A percentile compares a stretch with the other conserved stretches of the same genome.
phyloP scores from a whole-genome alignment of 2,329 filamentous ascomycete species.

The Trichoderma sp. region DNA sequence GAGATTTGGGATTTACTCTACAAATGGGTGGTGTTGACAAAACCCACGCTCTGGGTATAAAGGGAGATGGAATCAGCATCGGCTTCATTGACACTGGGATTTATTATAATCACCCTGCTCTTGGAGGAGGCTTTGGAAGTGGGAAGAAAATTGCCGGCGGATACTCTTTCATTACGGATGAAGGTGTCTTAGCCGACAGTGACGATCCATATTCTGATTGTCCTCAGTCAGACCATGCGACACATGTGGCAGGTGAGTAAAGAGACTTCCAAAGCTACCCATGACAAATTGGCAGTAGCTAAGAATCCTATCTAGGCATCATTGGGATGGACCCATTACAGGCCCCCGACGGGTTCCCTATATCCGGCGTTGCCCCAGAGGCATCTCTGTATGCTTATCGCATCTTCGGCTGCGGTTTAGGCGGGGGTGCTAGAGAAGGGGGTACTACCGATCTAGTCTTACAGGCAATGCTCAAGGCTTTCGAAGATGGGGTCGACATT shows the following conservation, averaged over 20 bases:
- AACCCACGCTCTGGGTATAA: background rate
- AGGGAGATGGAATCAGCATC: background rate
- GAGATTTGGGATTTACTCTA: conserved; percentile 7
- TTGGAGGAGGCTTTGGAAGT: conserved; percentile 4
- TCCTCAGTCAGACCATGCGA: conserved; percentile 10
- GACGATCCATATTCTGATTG: conserved; percentile 9
- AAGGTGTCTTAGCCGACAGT: background rate
- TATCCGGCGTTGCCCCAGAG: conserved; percentile 11
- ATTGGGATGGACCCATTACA: conserved; percentile 12
- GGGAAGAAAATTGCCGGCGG: background rate
- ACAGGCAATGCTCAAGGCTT: conserved; percentile 12
- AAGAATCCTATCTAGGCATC: background rate
- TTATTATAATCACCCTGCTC: conserved; percentile 16
- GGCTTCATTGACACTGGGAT: conserved; percentile 10
- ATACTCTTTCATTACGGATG: conserved; percentile 10
- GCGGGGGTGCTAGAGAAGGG: background rate
- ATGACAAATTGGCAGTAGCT: background rate
- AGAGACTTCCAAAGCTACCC: background rate
- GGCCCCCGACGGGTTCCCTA: background rate
- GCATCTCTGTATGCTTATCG: conserved; percentile 16
- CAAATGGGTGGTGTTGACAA: conserved; percentile 13
- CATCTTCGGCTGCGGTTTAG: background rate
- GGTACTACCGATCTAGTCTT: conserved; percentile 2
- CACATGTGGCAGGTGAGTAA: conserved; percentile 13
- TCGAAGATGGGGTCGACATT: conserved; percentile 9